phyloP scores from a whole-genome alignment of 1,139 yeast genomes.

The Sugiyamaella pinicola region DNA sequence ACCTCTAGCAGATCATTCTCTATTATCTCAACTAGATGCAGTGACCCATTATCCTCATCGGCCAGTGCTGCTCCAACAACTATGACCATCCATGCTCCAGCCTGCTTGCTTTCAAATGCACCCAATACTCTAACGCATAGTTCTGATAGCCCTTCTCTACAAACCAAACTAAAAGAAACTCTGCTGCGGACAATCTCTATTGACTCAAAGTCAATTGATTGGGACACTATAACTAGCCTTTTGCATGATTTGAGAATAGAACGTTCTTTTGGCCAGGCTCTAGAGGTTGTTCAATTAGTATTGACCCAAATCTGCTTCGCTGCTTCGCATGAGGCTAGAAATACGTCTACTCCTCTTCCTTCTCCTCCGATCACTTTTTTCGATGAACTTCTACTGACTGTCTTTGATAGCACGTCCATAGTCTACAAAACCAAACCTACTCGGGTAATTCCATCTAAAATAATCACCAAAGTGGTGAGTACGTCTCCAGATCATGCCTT shows the following conservation, averaged over 20 bases:
- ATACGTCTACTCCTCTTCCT: not conserved
- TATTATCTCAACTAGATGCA: not conserved
- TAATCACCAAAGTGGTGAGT: constrained; percentile 6
- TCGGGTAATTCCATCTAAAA: not conserved
- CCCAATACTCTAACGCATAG: not conserved
- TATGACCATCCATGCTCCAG: not conserved
- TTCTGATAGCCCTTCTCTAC: not conserved
- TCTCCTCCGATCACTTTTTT: not conserved
- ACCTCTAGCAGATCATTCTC: not conserved
- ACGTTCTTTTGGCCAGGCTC: not conserved
- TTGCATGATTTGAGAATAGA: constrained; percentile 6
- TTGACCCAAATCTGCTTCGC: not conserved
- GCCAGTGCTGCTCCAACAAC: too few species aligned
- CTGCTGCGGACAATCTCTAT: not conserved
- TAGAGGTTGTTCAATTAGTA: constrained; percentile 9
- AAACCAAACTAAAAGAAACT: not conserved
- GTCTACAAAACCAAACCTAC: not conserved
- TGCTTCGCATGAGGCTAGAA: too few species aligned
- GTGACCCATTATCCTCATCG: not conserved
- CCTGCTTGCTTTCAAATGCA: constrained; percentile 4
- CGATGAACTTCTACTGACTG: constrained; percentile 6
- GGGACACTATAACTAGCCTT: constrained; percentile 9
- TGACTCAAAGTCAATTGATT: not conserved
- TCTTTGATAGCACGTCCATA: constrained; percentile 1
- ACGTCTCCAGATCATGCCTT: constrained; percentile 18